Percentiles rank a stretch among this genome's conserved stretches.
These are phyloP conservation scores for Hemerocallis citrina DNA, from an alignment of 106 monocot genomes.

Conservation along the genomic window DNA sequence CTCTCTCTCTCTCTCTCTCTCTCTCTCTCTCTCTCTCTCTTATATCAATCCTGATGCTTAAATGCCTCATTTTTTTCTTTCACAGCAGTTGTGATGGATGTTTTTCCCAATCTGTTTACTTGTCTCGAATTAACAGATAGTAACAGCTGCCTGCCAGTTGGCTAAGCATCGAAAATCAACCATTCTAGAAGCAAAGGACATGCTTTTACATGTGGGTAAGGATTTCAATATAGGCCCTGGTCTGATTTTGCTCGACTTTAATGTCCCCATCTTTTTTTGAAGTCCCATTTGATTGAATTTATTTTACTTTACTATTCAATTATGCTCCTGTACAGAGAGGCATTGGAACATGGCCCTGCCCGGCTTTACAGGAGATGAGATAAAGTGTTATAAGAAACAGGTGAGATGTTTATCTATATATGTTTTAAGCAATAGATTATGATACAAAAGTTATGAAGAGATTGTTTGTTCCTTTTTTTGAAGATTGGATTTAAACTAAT, in stretches of 20 bases:
- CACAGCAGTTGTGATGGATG: too few species aligned
- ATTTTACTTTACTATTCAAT: background rate
- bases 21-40: too few species aligned
- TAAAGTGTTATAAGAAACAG: constrained; percentile 84
- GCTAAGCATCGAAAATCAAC: constrained; percentile 94
- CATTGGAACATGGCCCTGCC: constrained; percentile 89
- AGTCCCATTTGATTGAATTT: background rate
- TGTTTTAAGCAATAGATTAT: background rate
- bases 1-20: too few species aligned
- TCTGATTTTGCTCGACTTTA: background rate
- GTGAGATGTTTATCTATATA: constrained; percentile 24
- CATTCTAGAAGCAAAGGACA: constrained; percentile 84
- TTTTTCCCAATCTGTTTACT: background rate
- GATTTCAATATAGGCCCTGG: background rate
- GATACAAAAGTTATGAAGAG: background rate
- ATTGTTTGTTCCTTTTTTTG: background rate
- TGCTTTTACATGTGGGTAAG: constrained; percentile 89
- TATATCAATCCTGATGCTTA: too few species aligned
- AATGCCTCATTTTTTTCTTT: too few species aligned
- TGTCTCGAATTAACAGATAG: constrained; percentile 32
- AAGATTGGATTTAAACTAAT: background rate
- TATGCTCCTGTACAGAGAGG: constrained; percentile 48
- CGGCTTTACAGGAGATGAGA: constrained; percentile 93
- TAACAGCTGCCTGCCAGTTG: constrained; percentile 75
- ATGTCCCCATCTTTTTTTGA: background rate